phyloP scores from a whole-genome alignment of 140 eudicot species.

The Ambrosia hybrid region DNA sequence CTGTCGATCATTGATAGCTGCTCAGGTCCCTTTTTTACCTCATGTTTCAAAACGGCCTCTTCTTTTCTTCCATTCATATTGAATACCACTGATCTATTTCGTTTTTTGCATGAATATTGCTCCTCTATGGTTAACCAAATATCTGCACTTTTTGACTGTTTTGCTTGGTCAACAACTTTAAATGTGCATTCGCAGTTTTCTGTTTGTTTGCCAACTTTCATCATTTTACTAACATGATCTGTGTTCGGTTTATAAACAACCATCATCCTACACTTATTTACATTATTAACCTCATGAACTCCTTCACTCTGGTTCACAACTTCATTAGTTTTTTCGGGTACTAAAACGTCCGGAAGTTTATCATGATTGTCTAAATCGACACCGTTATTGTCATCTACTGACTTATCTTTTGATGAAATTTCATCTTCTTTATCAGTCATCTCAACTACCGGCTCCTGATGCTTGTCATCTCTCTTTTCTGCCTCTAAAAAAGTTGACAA shows the following conservation, averaged over 20 bases:
- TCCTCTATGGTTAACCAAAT: conserved; percentile 9
- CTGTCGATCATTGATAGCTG: conserved; percentile 12
- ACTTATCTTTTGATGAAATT: conserved; percentile 13
- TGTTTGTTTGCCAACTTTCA: conserved; percentile 14
- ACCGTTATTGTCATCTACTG: conserved; percentile 17
- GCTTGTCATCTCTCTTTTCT: conserved; percentile 16
- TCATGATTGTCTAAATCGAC: conserved; percentile 20
- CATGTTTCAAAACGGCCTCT: conserved; percentile 13
- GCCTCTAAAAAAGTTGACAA: conserved; percentile 41
- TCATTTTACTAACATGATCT: conserved; percentile 10
- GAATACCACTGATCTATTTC: neutral
- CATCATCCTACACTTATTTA: conserved; percentile 24
- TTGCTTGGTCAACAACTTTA: conserved; percentile 9
- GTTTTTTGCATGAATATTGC: conserved; percentile 1
- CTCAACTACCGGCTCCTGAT: conserved; percentile 18
- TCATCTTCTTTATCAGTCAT: conserved; percentile 20
- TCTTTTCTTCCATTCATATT: conserved; percentile 16
- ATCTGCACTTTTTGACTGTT: neutral
- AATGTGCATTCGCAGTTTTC: conserved; percentile 2
- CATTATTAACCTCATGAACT: neutral
- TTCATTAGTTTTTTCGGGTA: conserved; percentile 16
- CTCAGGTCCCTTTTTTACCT: too few species aligned
- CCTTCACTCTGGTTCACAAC: neutral
- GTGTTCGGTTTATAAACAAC: conserved; percentile 20
- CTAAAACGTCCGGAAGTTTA: conserved; percentile 14